Percentiles rank a stretch among this genome's conserved stretches.
Conservation (phyloP, 768 basidiomycete genomes). For the Rhizopogon rudus region DNA sequence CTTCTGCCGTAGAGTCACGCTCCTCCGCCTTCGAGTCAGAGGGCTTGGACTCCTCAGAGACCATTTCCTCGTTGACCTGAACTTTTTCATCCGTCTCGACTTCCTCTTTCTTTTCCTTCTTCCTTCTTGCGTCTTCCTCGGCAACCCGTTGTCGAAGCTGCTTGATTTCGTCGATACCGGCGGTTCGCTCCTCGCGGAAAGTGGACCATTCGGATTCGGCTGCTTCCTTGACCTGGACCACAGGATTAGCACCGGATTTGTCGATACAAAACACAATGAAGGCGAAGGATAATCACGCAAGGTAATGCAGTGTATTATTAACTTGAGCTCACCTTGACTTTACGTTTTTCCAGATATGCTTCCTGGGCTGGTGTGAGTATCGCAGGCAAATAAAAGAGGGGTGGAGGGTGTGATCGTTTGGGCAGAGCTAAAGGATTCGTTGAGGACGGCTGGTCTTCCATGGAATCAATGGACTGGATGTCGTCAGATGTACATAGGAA, state of each 20-base stretch:
- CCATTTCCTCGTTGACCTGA: slow-evolving; percentile 28
- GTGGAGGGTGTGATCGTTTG: slow-evolving; percentile 66
- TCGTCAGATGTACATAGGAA: slow-evolving; percentile 73
- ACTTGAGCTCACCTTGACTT: slow-evolving; percentile 45
- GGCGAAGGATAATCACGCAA: not conserved
- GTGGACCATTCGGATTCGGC: slow-evolving; percentile 63
- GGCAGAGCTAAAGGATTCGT: slow-evolving; percentile 39
- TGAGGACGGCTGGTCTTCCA: slow-evolving; percentile 19
- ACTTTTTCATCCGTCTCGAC: slow-evolving; percentile 16
- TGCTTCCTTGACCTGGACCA: slow-evolving; percentile 50
- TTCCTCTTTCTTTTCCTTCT: slow-evolving; percentile 31
- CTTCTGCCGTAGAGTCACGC: slow-evolving; percentile 10
- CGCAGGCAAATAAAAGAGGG: slow-evolving; percentile 72
- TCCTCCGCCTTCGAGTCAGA: slow-evolving; percentile 4
- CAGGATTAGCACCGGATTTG: not conserved
- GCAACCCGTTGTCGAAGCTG: slow-evolving; percentile 58
- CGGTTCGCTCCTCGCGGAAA: slow-evolving; percentile 57
- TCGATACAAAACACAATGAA: not conserved
- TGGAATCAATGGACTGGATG: slow-evolving; percentile 38
- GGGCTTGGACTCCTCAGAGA: slow-evolving; percentile 18
- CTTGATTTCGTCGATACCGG: slow-evolving; percentile 58
- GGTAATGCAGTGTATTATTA: not conserved
- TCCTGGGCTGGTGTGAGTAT: slow-evolving; percentile 67
- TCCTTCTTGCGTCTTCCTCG: slow-evolving; percentile 54
- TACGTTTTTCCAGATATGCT: slow-evolving; percentile 56